These are phyloP conservation scores for Colletotrichum gigasporum DNA, from an alignment of 2,329 filamentous ascomycete genomes.

Conservation along the genomic window DNA sequence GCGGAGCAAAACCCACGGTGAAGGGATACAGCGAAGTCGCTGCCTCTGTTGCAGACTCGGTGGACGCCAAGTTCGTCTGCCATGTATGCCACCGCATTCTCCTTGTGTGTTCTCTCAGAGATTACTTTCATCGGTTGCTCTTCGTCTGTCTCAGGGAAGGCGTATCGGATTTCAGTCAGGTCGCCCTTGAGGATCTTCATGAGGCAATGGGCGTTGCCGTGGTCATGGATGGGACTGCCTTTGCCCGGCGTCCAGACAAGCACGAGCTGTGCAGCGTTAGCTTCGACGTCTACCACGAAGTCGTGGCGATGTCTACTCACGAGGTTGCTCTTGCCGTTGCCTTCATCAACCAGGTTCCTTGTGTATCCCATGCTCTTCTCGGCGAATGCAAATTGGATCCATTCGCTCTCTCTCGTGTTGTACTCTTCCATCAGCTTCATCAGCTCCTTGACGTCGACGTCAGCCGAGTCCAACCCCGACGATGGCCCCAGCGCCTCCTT, in stretches of 20 bases:
- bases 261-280: constrained; percentile 67
- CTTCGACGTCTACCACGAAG: constrained; percentile 40
- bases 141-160: constrained; percentile 65
- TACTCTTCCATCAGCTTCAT: constrained; percentile 80
- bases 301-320: constrained; percentile 52
- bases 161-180: constrained; percentile 84
- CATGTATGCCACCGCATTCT: constrained; percentile 89
- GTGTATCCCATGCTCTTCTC: constrained; percentile 80
- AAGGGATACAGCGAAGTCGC: constrained; percentile 83
- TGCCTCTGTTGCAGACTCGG: constrained; percentile 79
- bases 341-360: constrained; percentile 87
- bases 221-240: constrained; percentile 87
- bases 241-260: constrained; percentile 91
- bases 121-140: constrained; percentile 55
- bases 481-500: constrained; percentile 80
- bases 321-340: constrained; percentile 82
- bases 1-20: constrained; percentile 54
- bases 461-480: constrained; percentile 83
- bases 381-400: constrained; percentile 79
- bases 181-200: constrained; percentile 88
- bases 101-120: constrained; percentile 72
- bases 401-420: constrained; percentile 73
- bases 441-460: constrained; percentile 80
- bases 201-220: constrained; percentile 88
- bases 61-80: constrained; percentile 90